Evolutionary conservation across 306 rosid species (phyloP), one percentile per base, ranked within the genome.

Genomic region (Neltuma alba): DNA sequence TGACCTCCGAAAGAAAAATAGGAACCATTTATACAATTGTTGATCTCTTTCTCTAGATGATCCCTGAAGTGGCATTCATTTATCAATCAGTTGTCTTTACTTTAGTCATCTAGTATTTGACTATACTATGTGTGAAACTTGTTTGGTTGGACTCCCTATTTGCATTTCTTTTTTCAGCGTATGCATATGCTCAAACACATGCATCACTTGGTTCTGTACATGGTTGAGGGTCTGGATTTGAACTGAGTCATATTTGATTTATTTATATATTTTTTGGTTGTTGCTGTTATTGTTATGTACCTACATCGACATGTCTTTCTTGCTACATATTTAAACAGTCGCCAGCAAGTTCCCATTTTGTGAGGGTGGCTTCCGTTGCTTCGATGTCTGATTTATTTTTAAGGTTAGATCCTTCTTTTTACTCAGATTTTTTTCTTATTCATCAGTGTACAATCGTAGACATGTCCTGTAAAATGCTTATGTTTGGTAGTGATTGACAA

Each of bases 291-390:
- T 75, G 14, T 33, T 34, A 10, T 71, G 67, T 38, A 55, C 31
- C 0, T 62, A 47, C 23, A 13, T 48, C 84, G 75, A 81, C 10
- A 20, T 18, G 3, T 72, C 61, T 80, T 47, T 48, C 58, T 12
- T 83, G 41, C 79, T 87, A 58, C 89, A 55, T 80, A 57, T 77
- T 61, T 52, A 47, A 72, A 79, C 90, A 93, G 98, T 77, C 85
- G 8, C 69, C 87, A 0, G 63, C 71, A 82, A 84, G 85, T 82
- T 93, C 92, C 77, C 84, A 83, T 78, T 69, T 88, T 85, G 81
- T 95, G 86, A 95, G 73, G 91, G 88, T 90, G 76, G 92, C 93
- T 72, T 83, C 94, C n/a, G 90, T 94, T 72, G 88, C 92, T 80
- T 85, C 98, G 3, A 74, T 91, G 38, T 88, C 93, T 58, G 98